Base-by-base conservation (phyloP, 1,284 basidiomycete genomes). In the Cystobasidium slooffiae region DNA sequence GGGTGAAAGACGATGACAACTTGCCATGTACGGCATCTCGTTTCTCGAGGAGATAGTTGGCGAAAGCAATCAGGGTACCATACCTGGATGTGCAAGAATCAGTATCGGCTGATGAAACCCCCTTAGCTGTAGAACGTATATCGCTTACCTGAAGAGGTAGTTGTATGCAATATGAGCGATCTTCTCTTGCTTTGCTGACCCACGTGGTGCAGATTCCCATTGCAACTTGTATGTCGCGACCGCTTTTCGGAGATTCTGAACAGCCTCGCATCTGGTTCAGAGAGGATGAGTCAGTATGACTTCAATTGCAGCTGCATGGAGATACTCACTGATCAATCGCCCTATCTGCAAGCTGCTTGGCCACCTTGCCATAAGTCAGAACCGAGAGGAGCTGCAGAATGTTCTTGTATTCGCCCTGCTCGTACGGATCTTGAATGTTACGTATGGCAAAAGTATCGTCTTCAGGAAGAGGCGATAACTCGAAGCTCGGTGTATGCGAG, bases 181-280 rank as follows among this genome's bases (percentile, higher is more conserved):
- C 78, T 91, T 91, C 69, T 85, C 86, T 76, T 91, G 87, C 82
- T 95, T 96, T 55, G 84, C 81, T 64, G 89, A 91, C 18, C 90
- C 90, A 75, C 89, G 90, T 80, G 91, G 90, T 68, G 88, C 88
- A 0, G 93, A 90, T 58, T 92, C 93, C 1, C 89, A 88, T 80
- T 95, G 94, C 66, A 97, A 85, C 82, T 97, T 96, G 84, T 94
- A 95, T 81, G 94, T 92, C 80, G 94, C 96, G 58, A 97, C 91
- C 0, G 94, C 91, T 81, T 91, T 92, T 56, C 94, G 88, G 55
- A 97, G 84, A 80, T 97, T 97, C 82, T 97, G 94, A 0, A 97
- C 94, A 76, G 94, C 93, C 82, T 85, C 83, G 44, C 74, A 77
- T 44, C 75, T 69, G 59, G 47, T 51, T 31, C 31, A 31, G 47